These are phyloP conservation scores for barley (Hordeum vulgare) DNA, from an alignment of 176 grass and related monocot species.

Conservation along the genomic window DNA sequence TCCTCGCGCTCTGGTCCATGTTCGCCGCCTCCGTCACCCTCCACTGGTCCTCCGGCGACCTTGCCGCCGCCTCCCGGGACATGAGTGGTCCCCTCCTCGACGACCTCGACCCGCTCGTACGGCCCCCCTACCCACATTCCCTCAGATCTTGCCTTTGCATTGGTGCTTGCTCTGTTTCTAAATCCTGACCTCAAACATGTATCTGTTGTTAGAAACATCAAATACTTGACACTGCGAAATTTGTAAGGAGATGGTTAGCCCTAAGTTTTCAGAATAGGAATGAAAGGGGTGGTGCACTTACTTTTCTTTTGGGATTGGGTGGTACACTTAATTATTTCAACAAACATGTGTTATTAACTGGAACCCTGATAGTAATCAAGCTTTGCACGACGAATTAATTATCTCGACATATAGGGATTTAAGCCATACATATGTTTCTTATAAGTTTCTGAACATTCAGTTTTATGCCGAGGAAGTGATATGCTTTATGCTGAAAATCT, in stretches of 20 bases:
- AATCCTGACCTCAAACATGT: background rate
- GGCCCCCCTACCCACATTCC: background rate
- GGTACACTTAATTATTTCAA: background rate
- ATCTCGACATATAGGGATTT: background rate
- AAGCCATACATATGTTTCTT: background rate
- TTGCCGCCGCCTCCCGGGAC: conserved; percentile 7
- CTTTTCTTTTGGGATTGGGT: background rate
- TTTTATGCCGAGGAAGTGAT: background rate
- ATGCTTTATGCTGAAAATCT: background rate
- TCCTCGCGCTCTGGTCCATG: conserved; percentile 94
- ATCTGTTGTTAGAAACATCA: background rate
- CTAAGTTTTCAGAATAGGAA: background rate
- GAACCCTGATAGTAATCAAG: background rate
- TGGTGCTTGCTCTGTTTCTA: background rate
- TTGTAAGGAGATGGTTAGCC: background rate
- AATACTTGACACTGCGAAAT: background rate
- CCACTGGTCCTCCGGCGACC: conserved; percentile 52
- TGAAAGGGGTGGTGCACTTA: background rate
- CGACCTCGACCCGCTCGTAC: conserved; percentile 56
- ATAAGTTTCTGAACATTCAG: background rate
- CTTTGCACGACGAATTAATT: background rate
- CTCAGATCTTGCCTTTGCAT: conserved; percentile 3
- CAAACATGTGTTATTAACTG: background rate
- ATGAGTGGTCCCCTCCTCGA: conserved; percentile 25
- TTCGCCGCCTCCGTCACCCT: conserved; percentile 78